Evolutionary conservation across 78 protist species (phyloP), one percentile per base, ranked within the genome.

Genomic region (Anaeramoeba flamelloides): DNA sequence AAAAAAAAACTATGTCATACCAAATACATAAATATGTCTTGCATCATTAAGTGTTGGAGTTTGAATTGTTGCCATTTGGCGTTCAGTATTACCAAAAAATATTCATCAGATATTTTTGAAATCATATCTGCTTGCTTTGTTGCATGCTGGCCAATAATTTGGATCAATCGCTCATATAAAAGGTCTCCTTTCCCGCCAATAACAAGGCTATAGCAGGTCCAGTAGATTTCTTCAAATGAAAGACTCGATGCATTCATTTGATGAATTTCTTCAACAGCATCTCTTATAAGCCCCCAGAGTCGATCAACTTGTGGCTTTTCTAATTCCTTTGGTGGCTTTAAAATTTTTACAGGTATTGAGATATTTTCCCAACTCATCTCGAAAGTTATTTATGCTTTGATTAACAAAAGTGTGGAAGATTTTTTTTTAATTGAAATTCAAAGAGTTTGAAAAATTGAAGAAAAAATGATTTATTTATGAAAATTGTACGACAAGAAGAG

Each of bases 11-110:
- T 53, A 53, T 26, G 8, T 26, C 82, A 1, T 36, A 85, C 85
- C 92, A 92, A 86, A 84, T 92, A 92, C 95, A 92, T 89, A 41
- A 92, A 88, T 22, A 92, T 92, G 78, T 92, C 95, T 4, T 91
- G 84, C 38, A 92, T 89, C 95, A 92, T 92, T 22, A 81, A 30
- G 90, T 88, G 86, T 32, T 90, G 76, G 2, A 87, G 79, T 79
- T 85, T 85, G 84, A 90, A 91, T 32, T 89, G 86, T 4, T 36
- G 69, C 95, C 95, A 92, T 37, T 41, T 38, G 39, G 34, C 39
- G 39, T 86, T 82, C 34, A 92, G 40, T 64, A 30, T 53, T 31
- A 0, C 0, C n/a, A 91, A 76, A 34, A 91, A 85, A 37, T 22
- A 8, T 36, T 86, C 92, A 40, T 90, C 93, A 33, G 38, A 39